Conservation (phyloP, 2,329 filamentous ascomycete genomes). For the Helicocarpus griseus region DNA sequence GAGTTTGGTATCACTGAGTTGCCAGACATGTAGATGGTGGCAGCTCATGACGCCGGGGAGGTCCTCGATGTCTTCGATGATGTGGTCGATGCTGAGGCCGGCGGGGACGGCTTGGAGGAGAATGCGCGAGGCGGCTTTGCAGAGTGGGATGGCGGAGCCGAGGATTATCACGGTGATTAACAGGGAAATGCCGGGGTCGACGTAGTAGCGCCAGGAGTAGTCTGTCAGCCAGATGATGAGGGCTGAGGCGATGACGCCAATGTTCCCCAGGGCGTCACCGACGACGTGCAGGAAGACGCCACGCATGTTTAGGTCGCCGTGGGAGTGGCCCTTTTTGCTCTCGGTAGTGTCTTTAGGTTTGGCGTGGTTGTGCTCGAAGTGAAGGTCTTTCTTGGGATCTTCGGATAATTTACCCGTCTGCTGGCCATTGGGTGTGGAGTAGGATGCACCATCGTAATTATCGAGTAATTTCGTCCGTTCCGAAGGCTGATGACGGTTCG, state of each 20-base stretch:
- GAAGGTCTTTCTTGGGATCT: conserved; percentile 33
- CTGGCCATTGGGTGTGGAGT: conserved; percentile 24
- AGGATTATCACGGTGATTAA: conserved; percentile 77
- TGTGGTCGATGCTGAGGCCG: conserved; percentile 77
- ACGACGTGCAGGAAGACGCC: conserved; percentile 57
- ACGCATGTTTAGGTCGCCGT: conserved; percentile 82
- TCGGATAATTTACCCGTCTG: conserved; percentile 9
- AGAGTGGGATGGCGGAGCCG: conserved; percentile 40
- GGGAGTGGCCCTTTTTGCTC: conserved; percentile 43
- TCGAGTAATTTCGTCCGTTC: conserved; percentile 30
- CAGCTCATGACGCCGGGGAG: conserved; percentile 81
- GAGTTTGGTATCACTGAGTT: conserved; percentile 87
- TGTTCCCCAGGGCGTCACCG: conserved; percentile 39
- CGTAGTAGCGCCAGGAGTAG: conserved; percentile 73
- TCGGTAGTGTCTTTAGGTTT: conserved; percentile 57
- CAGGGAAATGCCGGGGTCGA: conserved; percentile 84
- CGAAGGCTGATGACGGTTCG: conserved; percentile 42
- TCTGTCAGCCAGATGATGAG: conserved; percentile 86
- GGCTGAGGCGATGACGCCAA: conserved; percentile 49
- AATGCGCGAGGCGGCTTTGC: conserved; percentile 56
- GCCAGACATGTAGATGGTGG: conserved; percentile 97
- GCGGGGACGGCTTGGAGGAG: conserved; percentile 89
- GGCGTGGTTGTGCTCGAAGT: conserved; percentile 67
- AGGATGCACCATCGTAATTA: conserved; percentile 29
- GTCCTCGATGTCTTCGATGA: conserved; percentile 79